Conservation (phyloP, 495 filamentous ascomycete species). For the Ramalina intermedia region DNA sequence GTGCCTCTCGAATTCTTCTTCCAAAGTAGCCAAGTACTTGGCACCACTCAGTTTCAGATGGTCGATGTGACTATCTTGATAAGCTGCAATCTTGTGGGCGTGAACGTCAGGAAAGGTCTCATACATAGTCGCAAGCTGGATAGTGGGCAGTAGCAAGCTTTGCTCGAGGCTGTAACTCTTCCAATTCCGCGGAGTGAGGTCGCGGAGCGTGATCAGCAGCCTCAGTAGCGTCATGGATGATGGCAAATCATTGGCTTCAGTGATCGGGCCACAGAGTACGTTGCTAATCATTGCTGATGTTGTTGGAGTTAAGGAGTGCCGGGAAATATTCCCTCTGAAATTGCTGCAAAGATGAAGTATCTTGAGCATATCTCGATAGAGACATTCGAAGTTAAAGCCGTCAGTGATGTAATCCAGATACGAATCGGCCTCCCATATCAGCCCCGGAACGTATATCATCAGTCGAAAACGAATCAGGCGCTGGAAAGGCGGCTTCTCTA, state of each 20-base stretch:
- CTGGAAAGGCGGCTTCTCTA: not conserved
- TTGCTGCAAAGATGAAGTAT: not conserved
- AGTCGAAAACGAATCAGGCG: not conserved
- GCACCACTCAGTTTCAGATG: not conserved
- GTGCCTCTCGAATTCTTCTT: not conserved
- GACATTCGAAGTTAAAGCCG: not conserved
- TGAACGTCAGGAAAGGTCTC: not conserved
- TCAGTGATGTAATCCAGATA: not conserved
- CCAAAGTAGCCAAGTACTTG: not conserved
- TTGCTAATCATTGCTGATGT: not conserved
- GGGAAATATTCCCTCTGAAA: not conserved
- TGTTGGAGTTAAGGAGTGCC: not conserved
- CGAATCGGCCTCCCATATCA: not conserved
- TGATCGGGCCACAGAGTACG: conserved; percentile 4
- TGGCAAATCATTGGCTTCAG: too few relatives aligned
- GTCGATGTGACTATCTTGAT: not conserved
- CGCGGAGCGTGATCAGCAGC: not conserved
- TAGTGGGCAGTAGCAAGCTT: not conserved
- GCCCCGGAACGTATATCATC: conserved; percentile 1
- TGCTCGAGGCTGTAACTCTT: not conserved
- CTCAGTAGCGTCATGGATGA: too few relatives aligned
- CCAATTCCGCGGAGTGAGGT: not conserved
- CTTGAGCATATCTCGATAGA: conserved; percentile 3
- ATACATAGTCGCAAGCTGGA: conserved; percentile 4
- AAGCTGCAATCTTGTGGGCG: not conserved